Conservation (phyloP, 2,329 filamentous ascomycete genomes). For the Stagonosporopsis rhizophila region DNA sequence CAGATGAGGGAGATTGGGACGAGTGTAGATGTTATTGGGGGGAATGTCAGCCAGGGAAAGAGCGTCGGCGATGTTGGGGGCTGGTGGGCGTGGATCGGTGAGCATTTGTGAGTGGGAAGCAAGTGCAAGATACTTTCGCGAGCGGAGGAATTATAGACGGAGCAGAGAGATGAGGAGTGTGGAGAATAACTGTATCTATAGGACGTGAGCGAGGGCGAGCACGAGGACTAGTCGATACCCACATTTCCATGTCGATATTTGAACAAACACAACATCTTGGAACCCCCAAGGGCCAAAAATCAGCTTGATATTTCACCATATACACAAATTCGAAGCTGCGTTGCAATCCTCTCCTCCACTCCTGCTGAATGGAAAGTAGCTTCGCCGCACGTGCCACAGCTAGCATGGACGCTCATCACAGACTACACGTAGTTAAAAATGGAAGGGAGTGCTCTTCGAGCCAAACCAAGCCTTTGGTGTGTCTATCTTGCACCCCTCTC, state of each 20-base stretch:
- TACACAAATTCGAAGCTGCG: no score
- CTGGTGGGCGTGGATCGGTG: constrained; percentile 92
- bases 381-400: no score
- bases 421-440: no score
- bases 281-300: neutral
- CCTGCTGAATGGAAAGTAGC: no score
- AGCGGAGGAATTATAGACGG: no score
- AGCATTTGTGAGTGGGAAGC: constrained; percentile 64
- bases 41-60: constrained; percentile 66
- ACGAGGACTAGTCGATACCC: constrained; percentile 3
- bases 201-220: neutral
- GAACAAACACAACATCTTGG: neutral
- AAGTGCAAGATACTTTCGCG: neutral
- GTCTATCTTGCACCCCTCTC: no score
- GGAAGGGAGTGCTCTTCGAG: no score
- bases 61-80: constrained; percentile 75
- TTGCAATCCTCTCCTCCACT: no score
- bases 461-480: no score
- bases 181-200: neutral
- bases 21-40: constrained; percentile 77
- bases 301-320: no score
- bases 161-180: no score
- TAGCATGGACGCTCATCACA: no score
- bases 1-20: constrained; percentile 86
- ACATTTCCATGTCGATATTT: neutral